phyloP scores from a whole-genome alignment of 2,329 filamentous ascomycete genomes.

The Gyromitra esculenta region DNA sequence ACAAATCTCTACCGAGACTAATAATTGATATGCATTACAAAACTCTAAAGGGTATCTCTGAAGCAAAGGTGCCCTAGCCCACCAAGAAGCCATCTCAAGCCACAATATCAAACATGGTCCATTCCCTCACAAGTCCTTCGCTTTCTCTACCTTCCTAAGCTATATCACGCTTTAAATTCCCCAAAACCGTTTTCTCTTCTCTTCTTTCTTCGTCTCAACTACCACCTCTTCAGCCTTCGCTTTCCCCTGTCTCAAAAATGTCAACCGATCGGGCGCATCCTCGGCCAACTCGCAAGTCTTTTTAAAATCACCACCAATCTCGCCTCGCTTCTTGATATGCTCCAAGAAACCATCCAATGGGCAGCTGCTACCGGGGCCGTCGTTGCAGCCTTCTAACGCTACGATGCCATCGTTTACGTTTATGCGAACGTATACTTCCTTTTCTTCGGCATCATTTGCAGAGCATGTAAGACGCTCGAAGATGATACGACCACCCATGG shows the following conservation, averaged over 20 bases:
- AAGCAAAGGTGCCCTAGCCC: background rate
- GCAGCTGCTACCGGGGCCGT: slow-evolving; percentile 64
- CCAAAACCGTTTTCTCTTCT: slow-evolving; percentile 45
- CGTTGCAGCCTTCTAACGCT: slow-evolving; percentile 61
- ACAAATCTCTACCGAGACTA: background rate
- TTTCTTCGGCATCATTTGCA: slow-evolving; percentile 46
- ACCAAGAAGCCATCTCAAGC: background rate
- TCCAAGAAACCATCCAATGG: slow-evolving; percentile 61
- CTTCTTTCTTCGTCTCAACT: slow-evolving; percentile 4
- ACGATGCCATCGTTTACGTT: slow-evolving; percentile 70
- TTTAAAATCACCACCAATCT: slow-evolving; percentile 62
- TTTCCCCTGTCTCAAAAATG: slow-evolving; percentile 59
- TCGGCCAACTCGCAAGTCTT: slow-evolving; percentile 60
- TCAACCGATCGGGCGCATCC: slow-evolving; percentile 60
- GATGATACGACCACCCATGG: slow-evolving; percentile 68
- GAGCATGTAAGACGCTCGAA: slow-evolving; percentile 66
- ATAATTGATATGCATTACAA: background rate
- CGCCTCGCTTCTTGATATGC: slow-evolving; percentile 61
- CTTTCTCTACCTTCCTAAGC: background rate
- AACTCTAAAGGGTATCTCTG: background rate
- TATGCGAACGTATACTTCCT: slow-evolving; percentile 63
- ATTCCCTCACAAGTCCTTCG: background rate
- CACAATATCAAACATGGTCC: slow-evolving; percentile 14
- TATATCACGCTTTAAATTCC: slow-evolving; percentile 11
- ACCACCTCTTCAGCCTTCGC: slow-evolving; percentile 5